phyloP scores from a whole-genome alignment of 768 basidiomycete genomes.

The Serendipita vermifera region DNA sequence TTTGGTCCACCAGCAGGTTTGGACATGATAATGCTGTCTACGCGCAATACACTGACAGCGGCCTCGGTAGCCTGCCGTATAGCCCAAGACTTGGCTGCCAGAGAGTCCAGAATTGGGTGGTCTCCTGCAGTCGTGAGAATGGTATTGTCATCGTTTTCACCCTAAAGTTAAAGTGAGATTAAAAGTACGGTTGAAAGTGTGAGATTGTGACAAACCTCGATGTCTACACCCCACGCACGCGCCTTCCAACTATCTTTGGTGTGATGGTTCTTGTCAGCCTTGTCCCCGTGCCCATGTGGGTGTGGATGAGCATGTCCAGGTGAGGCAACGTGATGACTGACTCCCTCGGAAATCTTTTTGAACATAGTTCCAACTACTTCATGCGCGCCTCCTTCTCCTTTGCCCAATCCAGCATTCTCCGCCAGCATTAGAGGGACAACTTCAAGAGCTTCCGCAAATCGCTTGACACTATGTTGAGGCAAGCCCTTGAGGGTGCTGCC shows the following conservation, averaged over 20 bases:
- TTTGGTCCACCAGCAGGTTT: conserved; percentile 86
- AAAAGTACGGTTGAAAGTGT: neutral
- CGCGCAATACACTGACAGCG: conserved; percentile 78
- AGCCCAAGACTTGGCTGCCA: conserved; percentile 84
- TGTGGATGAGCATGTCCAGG: neutral
- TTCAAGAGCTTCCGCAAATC: conserved; percentile 80
- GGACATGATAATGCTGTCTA: conserved; percentile 97
- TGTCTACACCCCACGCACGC: conserved; percentile 63
- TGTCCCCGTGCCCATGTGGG: neutral
- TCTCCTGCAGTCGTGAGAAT: conserved; percentile 38
- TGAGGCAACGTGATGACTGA: neutral
- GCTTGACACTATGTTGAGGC: conserved; percentile 84
- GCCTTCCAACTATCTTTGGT: conserved; percentile 5
- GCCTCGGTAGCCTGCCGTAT: conserved; percentile 84
- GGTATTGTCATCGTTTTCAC: conserved; percentile 60
- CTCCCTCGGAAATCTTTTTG: conserved; percentile 44
- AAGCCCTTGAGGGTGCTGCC: conserved; percentile 83
- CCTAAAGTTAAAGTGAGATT: too few relatives aligned
- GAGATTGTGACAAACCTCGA: conserved; percentile 46
- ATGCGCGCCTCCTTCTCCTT: conserved; percentile 81
- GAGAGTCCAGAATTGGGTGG: conserved; percentile 68
- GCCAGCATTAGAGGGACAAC: conserved; percentile 86
- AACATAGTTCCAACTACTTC: conserved; percentile 80
- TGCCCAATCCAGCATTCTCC: conserved; percentile 81
- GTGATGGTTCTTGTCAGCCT: neutral